Conservation (phyloP, 2,329 filamentous ascomycete genomes). For the Alternaria sp. region DNA sequence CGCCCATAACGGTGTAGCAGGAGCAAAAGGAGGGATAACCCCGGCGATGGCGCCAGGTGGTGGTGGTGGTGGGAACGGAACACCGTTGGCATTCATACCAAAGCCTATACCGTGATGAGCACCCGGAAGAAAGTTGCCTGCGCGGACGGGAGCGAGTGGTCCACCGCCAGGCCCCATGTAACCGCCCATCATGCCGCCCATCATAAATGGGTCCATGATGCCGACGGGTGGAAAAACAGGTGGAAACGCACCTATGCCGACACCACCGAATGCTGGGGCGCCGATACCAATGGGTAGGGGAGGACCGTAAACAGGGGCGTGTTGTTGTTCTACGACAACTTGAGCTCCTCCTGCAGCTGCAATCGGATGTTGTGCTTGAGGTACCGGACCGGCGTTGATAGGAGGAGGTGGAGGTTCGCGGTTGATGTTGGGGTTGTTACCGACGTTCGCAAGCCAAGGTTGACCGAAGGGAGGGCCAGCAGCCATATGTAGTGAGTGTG, state of each 20-base stretch:
- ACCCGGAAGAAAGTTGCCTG: conserved; percentile 34
- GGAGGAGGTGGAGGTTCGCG: conserved; percentile 43
- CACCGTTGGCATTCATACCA: conserved; percentile 29
- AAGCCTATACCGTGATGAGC: conserved; percentile 39
- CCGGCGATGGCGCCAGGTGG: conserved; percentile 33
- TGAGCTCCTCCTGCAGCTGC: conserved; percentile 7
- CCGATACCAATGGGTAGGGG: conserved; percentile 32
- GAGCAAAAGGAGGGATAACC: conserved; percentile 34
- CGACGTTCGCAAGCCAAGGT: conserved; percentile 41
- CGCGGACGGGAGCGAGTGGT: conserved; percentile 35
- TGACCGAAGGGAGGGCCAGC: conserved; percentile 37
- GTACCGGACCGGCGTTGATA: conserved; percentile 24
- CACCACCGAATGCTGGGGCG: conserved; percentile 26
- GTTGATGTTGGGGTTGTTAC: conserved; percentile 47
- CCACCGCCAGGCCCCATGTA: conserved; percentile 28
- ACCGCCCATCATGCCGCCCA: conserved; percentile 9
- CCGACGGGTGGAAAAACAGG: conserved; percentile 24
- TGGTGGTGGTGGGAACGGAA: conserved; percentile 38
- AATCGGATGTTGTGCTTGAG: conserved; percentile 14
- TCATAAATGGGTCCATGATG: conserved; percentile 33
- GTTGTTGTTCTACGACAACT: conserved; percentile 33
- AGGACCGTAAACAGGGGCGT: conserved; percentile 34
- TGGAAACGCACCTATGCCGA: conserved; percentile 38
- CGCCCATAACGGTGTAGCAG: conserved; percentile 34
- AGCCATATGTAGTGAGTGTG: conserved; percentile 28